A percentile compares a stretch with the other conserved stretches of the same genome.
phyloP scores from a whole-genome alignment of 192 early-diverging fungal genomes.

The Coemansia sp. region DNA sequence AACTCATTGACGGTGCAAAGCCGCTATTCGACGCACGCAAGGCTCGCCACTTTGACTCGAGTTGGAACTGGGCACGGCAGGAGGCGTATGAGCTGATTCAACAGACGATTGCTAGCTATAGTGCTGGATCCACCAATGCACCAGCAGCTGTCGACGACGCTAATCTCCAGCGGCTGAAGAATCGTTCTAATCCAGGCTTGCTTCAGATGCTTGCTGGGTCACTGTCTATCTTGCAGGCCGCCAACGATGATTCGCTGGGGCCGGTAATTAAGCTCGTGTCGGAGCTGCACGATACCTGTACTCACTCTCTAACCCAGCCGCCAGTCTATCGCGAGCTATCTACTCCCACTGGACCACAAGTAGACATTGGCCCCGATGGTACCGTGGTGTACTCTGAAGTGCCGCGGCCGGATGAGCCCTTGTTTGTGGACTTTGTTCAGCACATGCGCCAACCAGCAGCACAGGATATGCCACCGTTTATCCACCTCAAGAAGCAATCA shows the following conservation, averaged over 20 bases:
- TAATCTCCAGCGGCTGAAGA: conserved; percentile 64
- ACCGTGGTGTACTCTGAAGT: conserved; percentile 80
- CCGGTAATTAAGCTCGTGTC: conserved; percentile 58
- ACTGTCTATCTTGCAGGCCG: conserved; percentile 65
- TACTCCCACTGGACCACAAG: conserved; percentile 77
- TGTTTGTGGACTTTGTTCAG: conserved; percentile 84
- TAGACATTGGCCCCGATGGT: conserved; percentile 69
- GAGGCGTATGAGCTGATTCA: conserved; percentile 64
- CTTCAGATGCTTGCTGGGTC: conserved; percentile 81
- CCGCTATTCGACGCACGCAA: conserved; percentile 80
- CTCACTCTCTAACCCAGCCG: conserved; percentile 64
- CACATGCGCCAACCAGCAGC: conserved; percentile 71
- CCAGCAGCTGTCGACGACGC: conserved; percentile 64
- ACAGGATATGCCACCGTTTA: conserved; percentile 49
- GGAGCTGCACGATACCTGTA: conserved; percentile 76
- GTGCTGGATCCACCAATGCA: conserved; percentile 74
- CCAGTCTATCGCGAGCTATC: conserved; percentile 89
- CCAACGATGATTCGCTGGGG: conserved; percentile 68
- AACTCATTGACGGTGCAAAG: conserved; percentile 72
- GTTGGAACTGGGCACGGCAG: conserved; percentile 91
- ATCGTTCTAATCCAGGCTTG: conserved; percentile 74
- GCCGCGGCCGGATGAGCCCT: conserved; percentile 70
- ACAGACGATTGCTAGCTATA: conserved; percentile 78
- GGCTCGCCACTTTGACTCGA: conserved; percentile 89
- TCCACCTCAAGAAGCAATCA: conserved; percentile 23